A percentile compares a stretch with the other conserved stretches of the same genome.
Conservation (phyloP, 768 basidiomycete genomes). For the Kwoniella newhampshirensis region DNA sequence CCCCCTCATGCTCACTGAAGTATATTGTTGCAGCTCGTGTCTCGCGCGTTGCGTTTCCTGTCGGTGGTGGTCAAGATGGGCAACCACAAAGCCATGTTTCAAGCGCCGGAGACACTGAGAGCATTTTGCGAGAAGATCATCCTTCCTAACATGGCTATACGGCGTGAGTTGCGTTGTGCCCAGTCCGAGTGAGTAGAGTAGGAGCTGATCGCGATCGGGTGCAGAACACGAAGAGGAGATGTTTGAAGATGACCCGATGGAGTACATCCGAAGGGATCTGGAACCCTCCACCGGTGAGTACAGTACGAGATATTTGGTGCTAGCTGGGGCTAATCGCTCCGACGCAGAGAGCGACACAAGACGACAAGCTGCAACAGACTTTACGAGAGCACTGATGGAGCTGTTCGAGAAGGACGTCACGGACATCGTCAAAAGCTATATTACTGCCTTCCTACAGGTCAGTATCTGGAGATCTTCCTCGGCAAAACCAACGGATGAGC, state of each 20-base stretch:
- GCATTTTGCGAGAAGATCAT: slow-evolving; percentile 85
- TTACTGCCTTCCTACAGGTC: slow-evolving; percentile 65
- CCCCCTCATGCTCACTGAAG: not conserved
- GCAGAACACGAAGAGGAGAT: slow-evolving; percentile 84
- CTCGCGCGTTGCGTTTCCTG: slow-evolving; percentile 85
- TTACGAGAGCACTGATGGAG: slow-evolving; percentile 86
- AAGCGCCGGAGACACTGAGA: slow-evolving; percentile 71
- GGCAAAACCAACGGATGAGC: slow-evolving; percentile 5
- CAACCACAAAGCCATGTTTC: slow-evolving; percentile 73
- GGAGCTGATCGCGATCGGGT: not conserved
- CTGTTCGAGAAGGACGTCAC: slow-evolving; percentile 80
- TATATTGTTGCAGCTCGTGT: slow-evolving; percentile 62
- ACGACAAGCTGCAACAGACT: slow-evolving; percentile 89
- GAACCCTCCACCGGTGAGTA: slow-evolving; percentile 61
- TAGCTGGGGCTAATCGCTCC: not conserved
- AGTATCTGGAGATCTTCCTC: slow-evolving; percentile 7
- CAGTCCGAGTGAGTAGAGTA: slow-evolving; percentile 1
- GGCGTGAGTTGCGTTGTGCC: slow-evolving; percentile 55
- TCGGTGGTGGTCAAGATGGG: slow-evolving; percentile 89
- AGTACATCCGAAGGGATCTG: slow-evolving; percentile 86
- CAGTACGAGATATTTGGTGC: no score
- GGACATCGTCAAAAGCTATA: slow-evolving; percentile 80
- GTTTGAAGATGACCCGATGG: slow-evolving; percentile 95
- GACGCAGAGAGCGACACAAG: slow-evolving; percentile 75
- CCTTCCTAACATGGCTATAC: slow-evolving; percentile 84